Evolutionary conservation across 2,329 filamentous ascomycete species (phyloP).

Genomic region (Ophiostoma himal-ulmi): DNA sequence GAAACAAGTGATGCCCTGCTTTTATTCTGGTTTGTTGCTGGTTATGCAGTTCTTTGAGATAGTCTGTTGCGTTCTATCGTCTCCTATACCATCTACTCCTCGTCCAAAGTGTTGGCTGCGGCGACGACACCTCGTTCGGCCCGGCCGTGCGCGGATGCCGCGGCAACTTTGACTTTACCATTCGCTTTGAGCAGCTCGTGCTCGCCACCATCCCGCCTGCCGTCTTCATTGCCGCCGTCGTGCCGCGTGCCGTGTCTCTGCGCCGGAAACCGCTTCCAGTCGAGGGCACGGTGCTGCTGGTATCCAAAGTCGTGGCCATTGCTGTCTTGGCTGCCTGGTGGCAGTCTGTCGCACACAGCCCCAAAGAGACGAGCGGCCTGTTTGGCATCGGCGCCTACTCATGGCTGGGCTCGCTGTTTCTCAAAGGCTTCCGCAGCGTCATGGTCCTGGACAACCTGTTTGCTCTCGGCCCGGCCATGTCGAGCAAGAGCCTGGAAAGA

Average conservation of each 20-base stretch:
- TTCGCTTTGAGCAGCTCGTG: slow-evolving; percentile 44
- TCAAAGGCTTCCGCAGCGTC: slow-evolving; percentile 34
- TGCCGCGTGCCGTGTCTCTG: slow-evolving; percentile 34
- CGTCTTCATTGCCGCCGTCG: slow-evolving; percentile 36
- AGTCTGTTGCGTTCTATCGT: background rate
- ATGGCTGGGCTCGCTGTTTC: slow-evolving; percentile 35
- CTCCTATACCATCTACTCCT: background rate
- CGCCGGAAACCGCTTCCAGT: slow-evolving; percentile 11
- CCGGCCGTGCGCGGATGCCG: slow-evolving; percentile 43
- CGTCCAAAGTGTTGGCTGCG: slow-evolving; percentile 27
- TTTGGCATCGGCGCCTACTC: slow-evolving; percentile 35
- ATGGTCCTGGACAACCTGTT: slow-evolving; percentile 35
- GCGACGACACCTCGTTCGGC: slow-evolving; percentile 39
- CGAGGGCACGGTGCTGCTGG: background rate
- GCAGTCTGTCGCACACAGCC: slow-evolving; percentile 28
- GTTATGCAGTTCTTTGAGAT: too few species aligned
- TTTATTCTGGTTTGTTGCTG: too few species aligned
- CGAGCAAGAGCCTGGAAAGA: slow-evolving; percentile 21
- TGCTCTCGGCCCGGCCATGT: slow-evolving; percentile 29
- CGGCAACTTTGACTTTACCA: slow-evolving; percentile 46
- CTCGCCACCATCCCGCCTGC: slow-evolving; percentile 41
- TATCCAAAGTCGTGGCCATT: background rate
- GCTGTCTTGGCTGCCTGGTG: slow-evolving; percentile 14
- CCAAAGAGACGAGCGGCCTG: slow-evolving; percentile 35
- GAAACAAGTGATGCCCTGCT: background rate